Conservation (phyloP, 2,329 filamentous ascomycete species). For the Alternaria longipes region DNA sequence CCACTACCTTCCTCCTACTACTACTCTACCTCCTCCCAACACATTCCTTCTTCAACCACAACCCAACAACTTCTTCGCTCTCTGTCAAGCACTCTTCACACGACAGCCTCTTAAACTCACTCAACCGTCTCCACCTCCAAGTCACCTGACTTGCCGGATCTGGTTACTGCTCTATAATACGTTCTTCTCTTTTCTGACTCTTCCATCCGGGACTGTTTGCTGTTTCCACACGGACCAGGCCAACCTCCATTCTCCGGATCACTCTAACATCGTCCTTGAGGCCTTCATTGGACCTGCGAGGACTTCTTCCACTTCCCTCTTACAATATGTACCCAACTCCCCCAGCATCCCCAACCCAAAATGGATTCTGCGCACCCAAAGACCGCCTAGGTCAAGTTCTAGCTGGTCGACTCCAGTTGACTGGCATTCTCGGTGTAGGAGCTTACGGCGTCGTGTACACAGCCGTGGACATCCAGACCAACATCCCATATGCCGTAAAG, state of each 20-base stretch:
- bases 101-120: slow-evolving; percentile 11
- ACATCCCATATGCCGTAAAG: slow-evolving; percentile 91
- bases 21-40: slow-evolving; percentile 26
- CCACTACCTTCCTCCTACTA: slow-evolving; percentile 11
- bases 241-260: slow-evolving; percentile 27
- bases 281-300: slow-evolving; percentile 54
- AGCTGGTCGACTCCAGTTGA: slow-evolving; percentile 83
- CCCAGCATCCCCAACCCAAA: slow-evolving; percentile 58
- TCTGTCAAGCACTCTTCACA: slow-evolving; percentile 19
- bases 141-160: slow-evolving; percentile 35
- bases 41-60: slow-evolving; percentile 35
- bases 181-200: slow-evolving; percentile 16
- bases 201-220: slow-evolving; percentile 17
- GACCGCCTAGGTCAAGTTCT: slow-evolving; percentile 86
- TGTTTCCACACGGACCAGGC: slow-evolving; percentile 16
- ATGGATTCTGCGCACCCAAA: slow-evolving; percentile 68
- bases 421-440: slow-evolving; percentile 86
- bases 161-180: slow-evolving; percentile 31
- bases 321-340: slow-evolving; percentile 61
- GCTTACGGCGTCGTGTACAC: slow-evolving; percentile 97
- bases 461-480: slow-evolving; percentile 82
- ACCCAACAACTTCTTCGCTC: slow-evolving; percentile 22
- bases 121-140: slow-evolving; percentile 15
- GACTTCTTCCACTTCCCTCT: slow-evolving; percentile 34
- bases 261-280: slow-evolving; percentile 47